Conservation (phyloP, 2,329 filamentous ascomycete species). For the Tolypocladium endophyticum region DNA sequence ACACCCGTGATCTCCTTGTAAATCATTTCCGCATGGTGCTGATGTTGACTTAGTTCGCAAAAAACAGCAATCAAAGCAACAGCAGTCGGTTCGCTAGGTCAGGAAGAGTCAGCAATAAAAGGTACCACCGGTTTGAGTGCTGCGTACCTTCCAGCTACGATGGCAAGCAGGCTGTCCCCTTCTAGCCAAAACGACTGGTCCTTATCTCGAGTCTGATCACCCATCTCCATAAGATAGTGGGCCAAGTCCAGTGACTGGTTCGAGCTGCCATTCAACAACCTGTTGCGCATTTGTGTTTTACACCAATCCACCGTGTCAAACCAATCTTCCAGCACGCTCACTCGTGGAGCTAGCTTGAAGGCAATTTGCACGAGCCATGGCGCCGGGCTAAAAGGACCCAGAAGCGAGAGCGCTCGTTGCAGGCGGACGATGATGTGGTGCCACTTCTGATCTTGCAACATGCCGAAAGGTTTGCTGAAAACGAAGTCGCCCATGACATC, state of each 20-base stretch:
- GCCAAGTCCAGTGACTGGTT: slow-evolving; percentile 1
- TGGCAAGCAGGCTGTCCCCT: slow-evolving; percentile 5
- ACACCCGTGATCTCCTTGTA: neutral
- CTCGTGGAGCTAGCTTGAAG: slow-evolving; percentile 8
- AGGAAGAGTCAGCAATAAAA: neutral
- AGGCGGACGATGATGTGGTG: slow-evolving; percentile 15
- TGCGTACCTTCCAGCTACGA: slow-evolving; percentile 12
- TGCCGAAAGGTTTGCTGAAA: slow-evolving; percentile 23
- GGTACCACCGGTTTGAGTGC: neutral
- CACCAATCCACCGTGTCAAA: slow-evolving; percentile 11
- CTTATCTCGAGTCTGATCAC: neutral
- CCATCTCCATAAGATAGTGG: slow-evolving; percentile 4
- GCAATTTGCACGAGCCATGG: slow-evolving; percentile 15
- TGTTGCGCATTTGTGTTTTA: slow-evolving; percentile 7
- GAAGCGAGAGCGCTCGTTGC: slow-evolving; percentile 13
- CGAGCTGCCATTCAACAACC: slow-evolving; percentile 1
- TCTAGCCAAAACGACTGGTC: neutral
- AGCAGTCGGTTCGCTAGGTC: neutral
- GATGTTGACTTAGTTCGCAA: neutral
- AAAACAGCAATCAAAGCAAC: neutral
- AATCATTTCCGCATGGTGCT: neutral
- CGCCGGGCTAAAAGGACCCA: slow-evolving; percentile 16
- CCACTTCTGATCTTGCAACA: slow-evolving; percentile 16
- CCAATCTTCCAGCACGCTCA: slow-evolving; percentile 12
- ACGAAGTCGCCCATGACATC: slow-evolving; percentile 25